Evolutionary conservation across 192 early-diverging fungal species (phyloP), one percentile per base, ranked within the genome.

Genomic region (Linnemannia elongata): DNA sequence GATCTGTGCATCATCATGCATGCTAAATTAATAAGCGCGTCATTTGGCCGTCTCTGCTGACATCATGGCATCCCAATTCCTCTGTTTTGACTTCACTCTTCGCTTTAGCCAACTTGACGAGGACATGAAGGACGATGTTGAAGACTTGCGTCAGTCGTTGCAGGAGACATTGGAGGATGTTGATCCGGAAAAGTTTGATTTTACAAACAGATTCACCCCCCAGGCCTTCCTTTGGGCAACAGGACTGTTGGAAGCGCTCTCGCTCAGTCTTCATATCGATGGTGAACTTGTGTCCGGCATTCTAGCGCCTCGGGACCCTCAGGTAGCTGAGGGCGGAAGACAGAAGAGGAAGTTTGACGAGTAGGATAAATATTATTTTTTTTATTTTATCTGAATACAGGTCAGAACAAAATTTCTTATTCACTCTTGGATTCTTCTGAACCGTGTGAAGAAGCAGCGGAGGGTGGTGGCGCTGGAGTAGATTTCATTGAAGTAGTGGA

Each of bases 181-280:
- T 7, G 77, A 84, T 45, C 27, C 60, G 0, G 72, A 79, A 20
- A 41, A n/a, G 12, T 84, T 84, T 69, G 72, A 84, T 38, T 84
- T 84, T 41, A 30, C 69, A 42, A 60, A 30, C 17, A 84, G 5
- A 60, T 84, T 79, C 73, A 84, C 82, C 3, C 17, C 38, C 7
- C 7, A 84, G n/a, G 82, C 77, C 35, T 84, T 84, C 55, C 24
- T 84, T 24, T 84, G 82, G 82, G 77, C 77, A 17, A 75, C 82
- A 35, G 82, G 82, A 0, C 41, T 83, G 3, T 22, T 83, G 27
- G 82, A 83, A 66, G 72, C 76, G 3, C 38, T 83, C 17, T 83
- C 82, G 20, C 45, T 84, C 45, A 78, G 60, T 24, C 38, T 79
- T 36, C 82, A 84, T 69, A 75, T 84, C 17, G 66, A 84, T 6